Evolutionary conservation across 129 eudicot genomes (phyloP), one percentile per base, ranked within the genome.

Genomic region (Mikania micrantha): DNA sequence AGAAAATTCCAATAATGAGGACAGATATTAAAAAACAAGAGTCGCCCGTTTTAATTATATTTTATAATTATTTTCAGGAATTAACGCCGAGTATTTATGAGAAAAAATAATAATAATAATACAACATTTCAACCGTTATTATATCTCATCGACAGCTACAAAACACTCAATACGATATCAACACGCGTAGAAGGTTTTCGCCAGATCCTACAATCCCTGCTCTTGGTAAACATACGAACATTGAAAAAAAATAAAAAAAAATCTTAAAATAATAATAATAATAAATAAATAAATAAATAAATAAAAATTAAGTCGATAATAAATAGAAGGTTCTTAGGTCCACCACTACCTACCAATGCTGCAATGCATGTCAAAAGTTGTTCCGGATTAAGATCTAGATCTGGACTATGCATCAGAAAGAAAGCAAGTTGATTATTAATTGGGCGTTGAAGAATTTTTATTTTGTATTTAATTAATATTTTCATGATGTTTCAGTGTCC

Each of bases 171-270:
- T 34, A 44, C 40, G 64, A 58, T 31, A 13, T 31, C 9, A 45
- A 47, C 60, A 60, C 76, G 58, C 60, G 76, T 70, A 70, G 35
- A 6, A n/a, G n/a, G n/a, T n/a, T n/a, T n/a, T n/a, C n/a, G n/a
- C n/a, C n/a, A n/a, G n/a, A n/a, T n/a, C n/a, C n/a, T n/a, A n/a
- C n/a, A n/a, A n/a, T n/a, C n/a, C n/a, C n/a, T n/a, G n/a, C n/a
- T n/a, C n/a, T n/a, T n/a, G n/a, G n/a, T n/a, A n/a, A n/a, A n/a
- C n/a, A n/a, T n/a, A n/a, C n/a, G n/a, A n/a, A n/a, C n/a, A n/a
- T n/a, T n/a, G n/a, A n/a, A n/a, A n/a, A n/a, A n/a, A n/a, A n/a
- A n/a, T n/a, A n/a, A n/a, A n/a, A n/a, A n/a, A n/a, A n/a, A n/a
- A n/a, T n/a, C n/a, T n/a, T n/a, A n/a, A n/a, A n/a, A n/a, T n/a